Conservation (phyloP, 2,329 filamentous ascomycete species). For the Epichloe scottii region DNA sequence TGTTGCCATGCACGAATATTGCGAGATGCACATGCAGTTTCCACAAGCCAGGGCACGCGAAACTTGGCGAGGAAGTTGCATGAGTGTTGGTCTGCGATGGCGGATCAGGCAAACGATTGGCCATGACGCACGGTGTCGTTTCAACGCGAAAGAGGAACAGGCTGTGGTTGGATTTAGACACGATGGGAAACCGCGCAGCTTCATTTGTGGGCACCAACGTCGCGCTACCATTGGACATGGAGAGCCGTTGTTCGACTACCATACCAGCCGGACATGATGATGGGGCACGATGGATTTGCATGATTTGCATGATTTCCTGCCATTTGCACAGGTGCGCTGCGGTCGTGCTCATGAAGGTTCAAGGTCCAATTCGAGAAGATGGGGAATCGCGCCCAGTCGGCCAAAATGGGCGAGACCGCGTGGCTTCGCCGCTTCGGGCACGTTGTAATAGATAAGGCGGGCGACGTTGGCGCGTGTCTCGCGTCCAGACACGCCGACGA, state of each 20-base stretch:
- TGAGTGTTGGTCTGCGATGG: neutral
- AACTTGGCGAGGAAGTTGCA: neutral
- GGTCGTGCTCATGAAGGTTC: neutral
- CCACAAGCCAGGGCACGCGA: neutral
- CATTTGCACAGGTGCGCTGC: neutral
- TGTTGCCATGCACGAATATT: neutral
- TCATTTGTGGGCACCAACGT: neutral
- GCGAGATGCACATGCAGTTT: neutral
- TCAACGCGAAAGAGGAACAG: constrained; percentile 6
- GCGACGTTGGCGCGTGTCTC: neutral
- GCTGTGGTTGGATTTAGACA: neutral
- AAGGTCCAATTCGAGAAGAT: too few relatives aligned
- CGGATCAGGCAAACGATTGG: neutral
- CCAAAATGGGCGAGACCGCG: neutral
- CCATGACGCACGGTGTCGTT: neutral
- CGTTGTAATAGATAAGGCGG: neutral
- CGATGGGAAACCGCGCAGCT: neutral
- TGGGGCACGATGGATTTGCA: too few relatives aligned
- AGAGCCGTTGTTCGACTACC: too few relatives aligned
- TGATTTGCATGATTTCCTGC: neutral
- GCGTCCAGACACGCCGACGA: neutral
- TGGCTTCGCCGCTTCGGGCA: neutral
- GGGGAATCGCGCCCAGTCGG: neutral
- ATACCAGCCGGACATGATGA: neutral
- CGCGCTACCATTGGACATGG: neutral